Evolutionary conservation across 208 protist species (phyloP), one percentile per base, ranked within the genome.

Genomic region (Kentomonas sorsogonicus): DNA sequence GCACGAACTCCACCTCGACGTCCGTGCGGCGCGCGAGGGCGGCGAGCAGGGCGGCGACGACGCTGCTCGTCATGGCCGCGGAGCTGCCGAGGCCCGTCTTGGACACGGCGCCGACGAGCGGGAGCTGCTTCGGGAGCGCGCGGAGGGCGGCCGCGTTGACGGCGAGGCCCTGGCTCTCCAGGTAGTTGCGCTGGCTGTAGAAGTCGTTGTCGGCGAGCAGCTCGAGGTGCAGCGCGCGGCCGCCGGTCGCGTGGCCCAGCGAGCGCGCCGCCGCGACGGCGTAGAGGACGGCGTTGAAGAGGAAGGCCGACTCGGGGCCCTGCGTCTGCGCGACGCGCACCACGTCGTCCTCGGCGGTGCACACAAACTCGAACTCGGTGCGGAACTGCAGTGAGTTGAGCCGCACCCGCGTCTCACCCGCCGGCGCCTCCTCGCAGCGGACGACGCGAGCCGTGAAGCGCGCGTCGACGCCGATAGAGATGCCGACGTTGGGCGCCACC

Each of bases 71-170:
- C 73, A 98, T 85, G 11, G 93, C 91, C 0, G 97, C 96, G 16
- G 89, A 97, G 27, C 77, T 92, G 27, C 97, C 97, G 6, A 98
- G 64, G 16, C 97, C 97, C 16, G 96, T 98, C 73, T 98, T 98
- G 47, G 86, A 88, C 27, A 97, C 71, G 3, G 65, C 72, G 1
- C 89, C 81, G 26, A 93, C 73, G 15, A 93, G 75, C 36, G 81
- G 86, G 15, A 80, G 53, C 50, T 91, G 69, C 22, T 51, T 53
- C 22, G 84, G 86, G 38, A 95, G 46, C 13, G 38, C 26, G 29
- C 84, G 80, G 60, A 97, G 68, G 43, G 71, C 83, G 2, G 53
- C 68, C 38, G 61, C 64, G 47, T 51, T 86, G 18, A 94, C 81
- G 6, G 61, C 10, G 60, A 80, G 41, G 11, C 73, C 64, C 26